Percentiles rank a stretch among this genome's conserved stretches.
These are phyloP conservation scores for Leucocoprinus birnbaumii DNA, from an alignment of 768 basidiomycete genomes.

Conservation along the genomic window DNA sequence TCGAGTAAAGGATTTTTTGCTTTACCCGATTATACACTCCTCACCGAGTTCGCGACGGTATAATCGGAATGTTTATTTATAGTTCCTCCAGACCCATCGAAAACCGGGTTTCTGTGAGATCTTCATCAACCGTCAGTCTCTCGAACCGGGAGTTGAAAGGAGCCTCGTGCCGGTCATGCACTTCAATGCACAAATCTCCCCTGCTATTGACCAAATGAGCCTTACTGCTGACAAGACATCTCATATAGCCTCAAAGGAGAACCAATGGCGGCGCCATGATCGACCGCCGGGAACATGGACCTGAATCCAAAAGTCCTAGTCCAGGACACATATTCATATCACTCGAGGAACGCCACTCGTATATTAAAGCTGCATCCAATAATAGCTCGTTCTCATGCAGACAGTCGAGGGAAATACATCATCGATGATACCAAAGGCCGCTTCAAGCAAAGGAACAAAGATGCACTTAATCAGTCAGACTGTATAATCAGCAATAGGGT, in stretches of 20 bases:
- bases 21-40: not conserved
- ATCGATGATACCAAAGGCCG: constrained; percentile 1
- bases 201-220: too few relatives aligned
- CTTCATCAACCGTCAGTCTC: not conserved
- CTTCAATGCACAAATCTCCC: too few relatives aligned
- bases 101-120: not conserved
- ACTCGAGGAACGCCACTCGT: too few relatives aligned
- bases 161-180: too few relatives aligned
- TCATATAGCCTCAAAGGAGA: not conserved
- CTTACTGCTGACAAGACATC: too few relatives aligned
- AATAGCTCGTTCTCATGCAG: not conserved
- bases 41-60: too few relatives aligned
- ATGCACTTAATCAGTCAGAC: too few relatives aligned
- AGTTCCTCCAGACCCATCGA: not conserved
- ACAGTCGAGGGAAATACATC: not conserved
- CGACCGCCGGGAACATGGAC: not conserved
- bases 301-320: not conserved
- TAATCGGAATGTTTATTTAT: too few relatives aligned
- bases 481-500: too few relatives aligned
- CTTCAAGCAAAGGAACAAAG: not conserved
- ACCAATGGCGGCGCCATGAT: not conserved
- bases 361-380: not conserved
- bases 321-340: not conserved
- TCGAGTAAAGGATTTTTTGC: not conserved
- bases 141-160: not conserved